Evolutionary conservation across 495 filamentous ascomycete species (phyloP).

Genomic region (Letharia lupina): DNA sequence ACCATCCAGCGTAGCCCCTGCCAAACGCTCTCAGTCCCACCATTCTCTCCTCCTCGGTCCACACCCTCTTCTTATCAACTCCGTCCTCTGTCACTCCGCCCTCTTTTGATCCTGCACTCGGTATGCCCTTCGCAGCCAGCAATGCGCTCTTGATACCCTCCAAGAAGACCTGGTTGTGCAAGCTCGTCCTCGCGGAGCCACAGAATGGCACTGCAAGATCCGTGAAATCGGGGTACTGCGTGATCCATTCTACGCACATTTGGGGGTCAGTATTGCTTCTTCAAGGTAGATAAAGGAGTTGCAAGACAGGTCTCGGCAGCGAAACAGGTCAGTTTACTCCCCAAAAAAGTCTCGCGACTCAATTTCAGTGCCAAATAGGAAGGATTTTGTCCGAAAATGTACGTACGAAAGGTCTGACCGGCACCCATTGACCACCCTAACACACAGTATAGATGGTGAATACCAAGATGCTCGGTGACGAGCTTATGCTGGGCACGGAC

Average conservation of each 20-base stretch:
- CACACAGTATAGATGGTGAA: conserved; percentile 54
- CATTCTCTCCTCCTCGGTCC: conserved; percentile 49
- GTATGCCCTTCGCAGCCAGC: conserved; percentile 49
- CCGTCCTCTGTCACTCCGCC: conserved; percentile 31
- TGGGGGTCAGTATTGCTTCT: no score
- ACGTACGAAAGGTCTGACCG: conserved; percentile 47
- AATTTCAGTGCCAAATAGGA: no score
- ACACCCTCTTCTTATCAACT: conserved; percentile 36
- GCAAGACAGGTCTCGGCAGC: no score
- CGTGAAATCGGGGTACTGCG: conserved; percentile 62
- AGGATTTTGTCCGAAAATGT: no score
- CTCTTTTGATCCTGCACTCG: conserved; percentile 42
- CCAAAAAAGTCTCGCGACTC: no score
- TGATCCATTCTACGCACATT: conserved; percentile 47
- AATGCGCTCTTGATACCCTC: conserved; percentile 63
- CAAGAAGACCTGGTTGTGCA: conserved; percentile 66
- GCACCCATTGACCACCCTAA: conserved; percentile 67
- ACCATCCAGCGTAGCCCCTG: conserved; percentile 67
- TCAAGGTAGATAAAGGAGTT: no score
- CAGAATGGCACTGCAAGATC: conserved; percentile 61
- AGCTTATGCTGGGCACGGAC: conserved; percentile 58
- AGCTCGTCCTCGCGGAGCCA: conserved; percentile 54
- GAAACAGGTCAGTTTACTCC: no score
- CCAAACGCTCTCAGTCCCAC: conserved; percentile 61
- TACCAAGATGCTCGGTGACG: conserved; percentile 53